Conservation (phyloP, 176 grass and related monocot species). For the Cenchrus purpureus region DNA sequence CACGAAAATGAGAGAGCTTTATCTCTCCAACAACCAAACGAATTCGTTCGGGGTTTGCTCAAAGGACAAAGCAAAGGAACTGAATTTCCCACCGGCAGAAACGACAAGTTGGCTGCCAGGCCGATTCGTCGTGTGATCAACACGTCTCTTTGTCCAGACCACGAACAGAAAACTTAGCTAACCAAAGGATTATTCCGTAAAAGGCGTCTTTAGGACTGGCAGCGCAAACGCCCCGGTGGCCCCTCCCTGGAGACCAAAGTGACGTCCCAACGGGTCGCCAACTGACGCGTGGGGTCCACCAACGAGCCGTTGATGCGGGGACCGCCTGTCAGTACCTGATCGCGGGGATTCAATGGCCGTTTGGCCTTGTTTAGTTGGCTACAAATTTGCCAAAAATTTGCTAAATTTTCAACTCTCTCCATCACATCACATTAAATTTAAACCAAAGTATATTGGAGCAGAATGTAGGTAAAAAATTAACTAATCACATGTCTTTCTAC, state of each 20-base stretch:
- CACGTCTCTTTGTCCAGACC: not conserved
- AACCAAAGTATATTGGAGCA: too few relatives aligned
- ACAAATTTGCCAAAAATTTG: too few relatives aligned
- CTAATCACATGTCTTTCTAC: too few relatives aligned
- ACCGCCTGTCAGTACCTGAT: not conserved
- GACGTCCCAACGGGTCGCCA: not conserved
- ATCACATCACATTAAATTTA: too few relatives aligned
- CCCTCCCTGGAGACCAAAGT: too few relatives aligned
- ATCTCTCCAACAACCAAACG: conserved; percentile 12
- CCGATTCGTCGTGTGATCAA: not conserved
- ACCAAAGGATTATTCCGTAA: not conserved
- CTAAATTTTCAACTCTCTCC: too few relatives aligned
- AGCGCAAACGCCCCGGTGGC: not conserved
- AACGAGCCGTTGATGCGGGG: not conserved
- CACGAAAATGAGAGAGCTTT: too few relatives aligned
- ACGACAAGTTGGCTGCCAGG: conserved; percentile 39
- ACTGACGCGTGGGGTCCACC: conserved; percentile 8
- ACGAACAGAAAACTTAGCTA: not conserved
- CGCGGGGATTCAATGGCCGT: not conserved
- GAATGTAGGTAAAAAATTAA: too few relatives aligned
- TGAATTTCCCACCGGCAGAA: not conserved
- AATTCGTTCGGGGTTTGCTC: not conserved
- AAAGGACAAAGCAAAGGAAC: not conserved
- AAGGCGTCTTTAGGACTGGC: not conserved
- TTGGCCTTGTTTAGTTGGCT: too few relatives aligned